Conservation (phyloP, 2,329 filamentous ascomycete genomes). For the Xylariomycetidae sp. region DNA sequence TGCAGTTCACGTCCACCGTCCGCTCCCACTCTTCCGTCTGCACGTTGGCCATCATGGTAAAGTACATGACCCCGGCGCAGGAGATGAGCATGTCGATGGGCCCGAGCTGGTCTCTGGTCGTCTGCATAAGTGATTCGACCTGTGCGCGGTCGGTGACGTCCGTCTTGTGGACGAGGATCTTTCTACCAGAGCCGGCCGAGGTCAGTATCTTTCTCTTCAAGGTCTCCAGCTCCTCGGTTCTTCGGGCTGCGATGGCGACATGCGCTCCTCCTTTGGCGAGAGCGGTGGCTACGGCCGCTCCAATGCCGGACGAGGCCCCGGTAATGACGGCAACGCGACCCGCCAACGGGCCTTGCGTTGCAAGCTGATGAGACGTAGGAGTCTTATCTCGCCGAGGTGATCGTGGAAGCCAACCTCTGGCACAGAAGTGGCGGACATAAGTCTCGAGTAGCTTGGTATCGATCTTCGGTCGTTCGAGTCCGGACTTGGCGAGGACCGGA, state of each 20-base stretch:
- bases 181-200: constrained; percentile 45
- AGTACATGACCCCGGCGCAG: constrained; percentile 85
- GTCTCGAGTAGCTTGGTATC: constrained; percentile 68
- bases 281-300: constrained; percentile 66
- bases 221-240: constrained; percentile 61
- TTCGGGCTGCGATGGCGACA: constrained; percentile 67
- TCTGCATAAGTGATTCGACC: constrained; percentile 60
- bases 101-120: constrained; percentile 58
- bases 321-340: constrained; percentile 73
- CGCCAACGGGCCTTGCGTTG: constrained; percentile 53
- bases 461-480: constrained; percentile 62
- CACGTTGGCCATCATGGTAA: constrained; percentile 77
- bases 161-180: constrained; percentile 64
- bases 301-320: constrained; percentile 75
- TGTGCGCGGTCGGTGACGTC: constrained; percentile 66
- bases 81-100: constrained; percentile 74
- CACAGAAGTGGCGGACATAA: constrained; percentile 76
- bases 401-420: constrained; percentile 67
- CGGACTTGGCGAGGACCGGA: constrained; percentile 47
- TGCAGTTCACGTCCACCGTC: constrained; percentile 83
- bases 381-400: constrained; percentile 48
- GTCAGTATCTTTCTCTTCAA: constrained; percentile 55
- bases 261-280: constrained; percentile 68
- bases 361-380: constrained; percentile 17
- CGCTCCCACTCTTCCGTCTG: constrained; percentile 73